Evolutionary conservation across 345 rosid species (phyloP).

Genomic region (Trapa incisa): DNA sequence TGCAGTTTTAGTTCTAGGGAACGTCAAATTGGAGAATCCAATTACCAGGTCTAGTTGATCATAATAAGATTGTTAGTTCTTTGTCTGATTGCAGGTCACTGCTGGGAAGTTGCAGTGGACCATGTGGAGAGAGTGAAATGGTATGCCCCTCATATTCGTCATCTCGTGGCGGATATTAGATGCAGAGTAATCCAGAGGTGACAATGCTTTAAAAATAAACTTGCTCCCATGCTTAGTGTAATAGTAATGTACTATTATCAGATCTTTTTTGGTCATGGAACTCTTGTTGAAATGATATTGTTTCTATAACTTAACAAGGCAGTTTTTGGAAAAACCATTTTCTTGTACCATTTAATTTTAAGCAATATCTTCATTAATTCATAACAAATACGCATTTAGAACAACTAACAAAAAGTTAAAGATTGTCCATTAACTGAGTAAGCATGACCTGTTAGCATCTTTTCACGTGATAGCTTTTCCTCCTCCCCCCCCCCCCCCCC

Average conservation of each 20-base stretch:
- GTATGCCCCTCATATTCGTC: constrained; percentile 91
- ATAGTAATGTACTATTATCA: no score
- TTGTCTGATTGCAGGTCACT: constrained; percentile 26
- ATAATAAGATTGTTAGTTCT: background rate
- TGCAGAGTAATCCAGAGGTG: constrained; percentile 28
- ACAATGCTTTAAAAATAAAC: background rate
- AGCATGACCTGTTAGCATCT: no score
- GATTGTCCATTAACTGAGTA: no score
- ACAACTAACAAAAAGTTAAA: no score
- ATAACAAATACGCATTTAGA: no score
- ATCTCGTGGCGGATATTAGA: constrained; percentile 73
- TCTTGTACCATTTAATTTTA: no score
- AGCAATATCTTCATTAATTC: no score
- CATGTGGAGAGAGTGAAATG: constrained; percentile 86
- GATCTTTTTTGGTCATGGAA: no score
- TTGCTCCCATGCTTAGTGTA: background rate
- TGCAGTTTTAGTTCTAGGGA: background rate
- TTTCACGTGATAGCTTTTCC: background rate
- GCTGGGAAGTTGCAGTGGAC: constrained; percentile 60
- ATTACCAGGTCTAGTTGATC: background rate
- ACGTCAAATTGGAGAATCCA: background rate
- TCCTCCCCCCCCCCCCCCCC: no score
- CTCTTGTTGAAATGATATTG: no score
- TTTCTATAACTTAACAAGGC: no score
- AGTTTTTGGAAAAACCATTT: no score